Percentiles rank a stretch among this genome's conserved stretches.
Conservation (phyloP, 805 yeast genomes). For the Wickerhamomyces alni region DNA sequence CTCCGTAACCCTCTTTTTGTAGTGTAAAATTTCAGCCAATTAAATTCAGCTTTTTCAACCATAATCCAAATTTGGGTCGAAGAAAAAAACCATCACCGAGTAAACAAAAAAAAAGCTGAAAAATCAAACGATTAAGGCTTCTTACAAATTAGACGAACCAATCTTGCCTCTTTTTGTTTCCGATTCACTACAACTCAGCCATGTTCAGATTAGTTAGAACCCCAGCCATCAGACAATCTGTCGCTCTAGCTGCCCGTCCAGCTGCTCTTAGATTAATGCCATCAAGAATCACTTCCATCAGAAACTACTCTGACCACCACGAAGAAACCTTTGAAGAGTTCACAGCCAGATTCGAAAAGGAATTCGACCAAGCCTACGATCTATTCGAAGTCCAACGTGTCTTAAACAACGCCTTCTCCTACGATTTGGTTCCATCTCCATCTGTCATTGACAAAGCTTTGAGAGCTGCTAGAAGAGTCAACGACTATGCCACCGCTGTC, state of each 20-base stretch:
- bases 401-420: slow-evolving; percentile 95
- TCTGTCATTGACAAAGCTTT: slow-evolving; percentile 91
- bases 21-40: slow-evolving; percentile 5
- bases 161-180: neutral
- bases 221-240: slow-evolving; percentile 14
- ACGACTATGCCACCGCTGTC: slow-evolving; percentile 97
- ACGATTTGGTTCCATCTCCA: slow-evolving; percentile 98
- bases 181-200: neutral
- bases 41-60: slow-evolving; percentile 9
- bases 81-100: slow-evolving; percentile 6
- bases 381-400: slow-evolving; percentile 88
- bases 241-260: slow-evolving; percentile 14
- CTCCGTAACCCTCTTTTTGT: neutral
- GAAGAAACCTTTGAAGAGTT: slow-evolving; percentile 95
- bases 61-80: slow-evolving; percentile 2
- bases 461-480: slow-evolving; percentile 97
- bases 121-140: slow-evolving; percentile 3
- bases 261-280: slow-evolving; percentile 9
- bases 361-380: slow-evolving; percentile 90
- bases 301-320: slow-evolving; percentile 76
- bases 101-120: slow-evolving; percentile 5
- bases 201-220: slow-evolving; percentile 17
- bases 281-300: slow-evolving; percentile 26
- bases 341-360: slow-evolving; percentile 85
- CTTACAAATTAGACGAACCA: neutral